Evolutionary conservation across 2,329 filamentous ascomycete genomes (phyloP).

Genomic region (Claviceps monticola): DNA sequence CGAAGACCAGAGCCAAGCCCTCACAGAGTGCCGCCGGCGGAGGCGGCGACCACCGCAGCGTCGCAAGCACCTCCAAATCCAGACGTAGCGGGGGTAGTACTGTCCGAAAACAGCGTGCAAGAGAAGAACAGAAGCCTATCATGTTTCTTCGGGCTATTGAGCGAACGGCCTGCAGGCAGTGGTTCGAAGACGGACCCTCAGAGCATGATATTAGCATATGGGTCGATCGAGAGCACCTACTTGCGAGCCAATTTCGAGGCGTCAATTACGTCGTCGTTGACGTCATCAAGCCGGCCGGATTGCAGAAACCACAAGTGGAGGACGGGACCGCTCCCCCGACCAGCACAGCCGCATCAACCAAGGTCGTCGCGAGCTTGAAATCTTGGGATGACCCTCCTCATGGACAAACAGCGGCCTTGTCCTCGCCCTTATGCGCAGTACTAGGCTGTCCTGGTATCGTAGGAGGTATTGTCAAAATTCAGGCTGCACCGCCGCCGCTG

Average conservation of each 20-base stretch:
- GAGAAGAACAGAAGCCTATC: constrained; percentile 52
- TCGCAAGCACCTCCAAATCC: constrained; percentile 64
- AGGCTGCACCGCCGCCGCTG: constrained; percentile 64
- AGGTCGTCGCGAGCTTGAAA: constrained; percentile 60
- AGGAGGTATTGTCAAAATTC: constrained; percentile 75
- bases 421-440: constrained; percentile 58
- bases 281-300: constrained; percentile 68
- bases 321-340: constrained; percentile 46
- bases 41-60: constrained; percentile 62
- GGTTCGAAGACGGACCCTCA: constrained; percentile 58
- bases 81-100: constrained; percentile 69
- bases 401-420: constrained; percentile 65
- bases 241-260: constrained; percentile 59
- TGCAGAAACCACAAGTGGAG: constrained; percentile 58
- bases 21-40: constrained; percentile 25
- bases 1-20: constrained; percentile 67
- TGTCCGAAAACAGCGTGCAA: constrained; percentile 37
- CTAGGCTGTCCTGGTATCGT: constrained; percentile 61
- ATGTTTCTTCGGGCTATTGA: constrained; percentile 75
- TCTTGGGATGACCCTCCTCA: constrained; percentile 82
- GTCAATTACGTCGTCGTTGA: constrained; percentile 68
- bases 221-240: constrained; percentile 67
- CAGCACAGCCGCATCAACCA: constrained; percentile 25
- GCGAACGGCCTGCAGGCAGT: constrained; percentile 52
- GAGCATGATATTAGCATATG: constrained; percentile 58